These are phyloP conservation scores for Purpureocillium takamizusanense DNA, from an alignment of 2,329 filamentous ascomycete species.

Conservation along the genomic window DNA sequence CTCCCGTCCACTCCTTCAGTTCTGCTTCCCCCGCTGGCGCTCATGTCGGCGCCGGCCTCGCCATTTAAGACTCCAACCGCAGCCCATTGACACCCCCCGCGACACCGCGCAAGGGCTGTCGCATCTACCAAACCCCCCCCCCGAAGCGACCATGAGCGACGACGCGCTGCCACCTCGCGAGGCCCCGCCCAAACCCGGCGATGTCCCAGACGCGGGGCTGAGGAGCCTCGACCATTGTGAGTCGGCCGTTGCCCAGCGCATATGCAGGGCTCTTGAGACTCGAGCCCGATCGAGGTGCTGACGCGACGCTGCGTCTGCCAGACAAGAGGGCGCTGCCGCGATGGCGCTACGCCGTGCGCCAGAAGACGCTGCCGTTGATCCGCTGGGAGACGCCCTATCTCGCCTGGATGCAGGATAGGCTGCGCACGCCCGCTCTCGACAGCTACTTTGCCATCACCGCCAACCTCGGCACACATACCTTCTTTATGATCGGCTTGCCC, in stretches of 20 bases:
- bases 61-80: not conserved
- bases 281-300: too few species aligned
- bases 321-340: conserved; percentile 73
- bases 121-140: too few species aligned
- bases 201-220: conserved; percentile 60
- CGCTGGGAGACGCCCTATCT: conserved; percentile 94
- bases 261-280: too few species aligned
- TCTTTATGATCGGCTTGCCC: conserved; percentile 93
- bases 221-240: conserved; percentile 71
- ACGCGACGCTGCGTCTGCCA: conserved; percentile 23
- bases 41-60: too few species aligned
- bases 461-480: conserved; percentile 94
- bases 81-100: conserved; percentile 1
- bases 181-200: conserved; percentile 12
- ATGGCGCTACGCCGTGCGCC: conserved; percentile 84
- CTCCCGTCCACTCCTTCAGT: too few species aligned
- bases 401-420: conserved; percentile 69
- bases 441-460: conserved; percentile 96
- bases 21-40: too few species aligned
- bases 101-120: too few species aligned
- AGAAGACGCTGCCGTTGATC: conserved; percentile 74
- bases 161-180: conserved; percentile 11
- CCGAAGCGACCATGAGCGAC: conserved; percentile 16
- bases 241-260: conserved; percentile 13
- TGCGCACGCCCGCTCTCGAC: conserved; percentile 79